Conservation (phyloP, 2,329 filamentous ascomycete genomes). For the Alternaria solani region DNA sequence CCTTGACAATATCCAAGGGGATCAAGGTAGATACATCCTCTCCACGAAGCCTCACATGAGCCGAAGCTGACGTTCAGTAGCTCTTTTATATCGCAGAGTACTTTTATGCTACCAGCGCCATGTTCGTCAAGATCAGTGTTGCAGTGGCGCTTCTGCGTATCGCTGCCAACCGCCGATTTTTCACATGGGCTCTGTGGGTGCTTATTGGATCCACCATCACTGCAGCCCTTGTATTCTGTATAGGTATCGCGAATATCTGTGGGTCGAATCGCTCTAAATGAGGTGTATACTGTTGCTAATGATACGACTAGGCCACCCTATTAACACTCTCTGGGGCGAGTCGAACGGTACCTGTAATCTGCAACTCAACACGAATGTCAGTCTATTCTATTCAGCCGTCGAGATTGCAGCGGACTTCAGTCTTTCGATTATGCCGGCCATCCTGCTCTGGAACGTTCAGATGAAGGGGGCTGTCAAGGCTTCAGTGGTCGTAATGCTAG, state of each 20-base stretch:
- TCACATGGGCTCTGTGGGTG: slow-evolving; percentile 19
- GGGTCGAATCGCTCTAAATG: neutral
- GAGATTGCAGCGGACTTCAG: slow-evolving; percentile 32
- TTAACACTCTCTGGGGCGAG: slow-evolving; percentile 32
- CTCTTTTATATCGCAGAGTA: slow-evolving; percentile 33
- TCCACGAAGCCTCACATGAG: neutral
- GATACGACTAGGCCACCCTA: slow-evolving; percentile 22
- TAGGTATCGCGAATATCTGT: slow-evolving; percentile 34
- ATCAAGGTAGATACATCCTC: slow-evolving; percentile 18
- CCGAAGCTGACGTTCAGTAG: slow-evolving; percentile 5
- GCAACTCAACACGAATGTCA: slow-evolving; percentile 30
- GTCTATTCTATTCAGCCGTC: slow-evolving; percentile 32
- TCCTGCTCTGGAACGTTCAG: slow-evolving; percentile 35
- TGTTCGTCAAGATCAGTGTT: slow-evolving; percentile 32
- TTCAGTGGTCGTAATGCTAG: slow-evolving; percentile 52
- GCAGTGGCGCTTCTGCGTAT: slow-evolving; percentile 32
- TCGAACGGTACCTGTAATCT: slow-evolving; percentile 30
- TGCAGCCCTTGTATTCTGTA: slow-evolving; percentile 27
- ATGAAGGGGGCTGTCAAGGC: slow-evolving; percentile 51
- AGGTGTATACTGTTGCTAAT: neutral
- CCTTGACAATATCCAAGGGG: slow-evolving; percentile 20
- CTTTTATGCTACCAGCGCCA: slow-evolving; percentile 30
- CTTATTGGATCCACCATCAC: slow-evolving; percentile 25
- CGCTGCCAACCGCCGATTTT: slow-evolving; percentile 17
- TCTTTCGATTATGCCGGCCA: slow-evolving; percentile 28